Percentiles rank a stretch among this genome's conserved stretches.
Conservation (phyloP, 179 eudicot genomes). For the Silene coronaria region DNA sequence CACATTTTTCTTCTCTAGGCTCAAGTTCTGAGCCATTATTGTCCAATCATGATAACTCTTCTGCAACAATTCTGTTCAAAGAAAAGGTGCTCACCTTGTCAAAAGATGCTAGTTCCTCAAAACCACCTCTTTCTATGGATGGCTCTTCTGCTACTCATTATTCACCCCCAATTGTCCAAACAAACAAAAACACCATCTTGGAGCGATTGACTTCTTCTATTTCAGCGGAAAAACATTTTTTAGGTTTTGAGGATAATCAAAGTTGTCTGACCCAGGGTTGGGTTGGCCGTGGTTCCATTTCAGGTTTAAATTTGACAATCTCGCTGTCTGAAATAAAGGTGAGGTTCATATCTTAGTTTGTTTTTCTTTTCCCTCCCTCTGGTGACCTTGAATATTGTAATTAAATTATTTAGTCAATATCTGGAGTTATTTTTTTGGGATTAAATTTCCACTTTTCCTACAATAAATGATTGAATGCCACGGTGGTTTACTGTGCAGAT, state of each 20-base stretch:
- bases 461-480: slow-evolving; percentile 9
- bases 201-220: slow-evolving; percentile 47
- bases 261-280: slow-evolving; percentile 39
- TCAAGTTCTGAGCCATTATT: slow-evolving; percentile 33
- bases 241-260: slow-evolving; percentile 28
- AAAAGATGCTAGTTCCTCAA: slow-evolving; percentile 42
- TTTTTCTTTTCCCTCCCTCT: not conserved
- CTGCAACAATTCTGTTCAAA: slow-evolving; percentile 18
- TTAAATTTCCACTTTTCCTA: slow-evolving; percentile 1
- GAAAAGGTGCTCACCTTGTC: slow-evolving; percentile 28
- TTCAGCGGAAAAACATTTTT: slow-evolving; percentile 50
- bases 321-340: slow-evolving; percentile 82
- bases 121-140: slow-evolving; percentile 27
- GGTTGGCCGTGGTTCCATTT: slow-evolving; percentile 72
- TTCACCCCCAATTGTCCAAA: slow-evolving; percentile 24
- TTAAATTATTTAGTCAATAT: slow-evolving; percentile 4
- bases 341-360: slow-evolving; percentile 7
- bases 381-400: not conserved
- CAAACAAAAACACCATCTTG: slow-evolving; percentile 39
- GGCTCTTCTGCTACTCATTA: slow-evolving; percentile 31
- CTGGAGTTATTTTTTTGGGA: not conserved
- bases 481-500: slow-evolving; percentile 44
- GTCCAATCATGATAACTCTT: slow-evolving; percentile 26
- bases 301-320: slow-evolving; percentile 69
- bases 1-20: slow-evolving; percentile 39